phyloP scores from a whole-genome alignment of 768 basidiomycete genomes.

The Leccinum boreale region DNA sequence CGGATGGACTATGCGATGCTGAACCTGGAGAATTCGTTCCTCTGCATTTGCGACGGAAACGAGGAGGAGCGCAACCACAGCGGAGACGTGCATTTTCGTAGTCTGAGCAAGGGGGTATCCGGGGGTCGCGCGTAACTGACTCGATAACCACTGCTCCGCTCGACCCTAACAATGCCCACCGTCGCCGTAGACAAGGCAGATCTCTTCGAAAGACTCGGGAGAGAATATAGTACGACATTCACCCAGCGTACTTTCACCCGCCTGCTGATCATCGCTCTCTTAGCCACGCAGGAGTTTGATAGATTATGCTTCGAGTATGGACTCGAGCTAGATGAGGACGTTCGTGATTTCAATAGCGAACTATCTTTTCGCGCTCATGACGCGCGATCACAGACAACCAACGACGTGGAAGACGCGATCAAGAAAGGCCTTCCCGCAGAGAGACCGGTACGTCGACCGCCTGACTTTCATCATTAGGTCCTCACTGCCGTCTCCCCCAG shows the following conservation, averaged over 20 bases:
- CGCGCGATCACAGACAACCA: slow-evolving; percentile 66
- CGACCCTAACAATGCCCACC: slow-evolving; percentile 70
- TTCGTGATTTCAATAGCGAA: slow-evolving; percentile 37
- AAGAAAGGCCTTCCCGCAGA: slow-evolving; percentile 84
- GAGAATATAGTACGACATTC: slow-evolving; percentile 64
- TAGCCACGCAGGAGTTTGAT: slow-evolving; percentile 94
- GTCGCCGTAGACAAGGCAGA: slow-evolving; percentile 94
- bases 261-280: slow-evolving; percentile 11
- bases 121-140: slow-evolving; percentile 15
- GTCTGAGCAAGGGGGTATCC: slow-evolving; percentile 14
- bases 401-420: slow-evolving; percentile 76
- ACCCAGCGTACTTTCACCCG: slow-evolving; percentile 3
- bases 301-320: slow-evolving; percentile 96
- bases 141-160: neutral
- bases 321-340: slow-evolving; percentile 96
- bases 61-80: slow-evolving; percentile 13
- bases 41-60: slow-evolving; percentile 11
- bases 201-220: slow-evolving; percentile 83
- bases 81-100: slow-evolving; percentile 7
- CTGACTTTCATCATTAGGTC: neutral
- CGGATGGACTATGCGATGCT: slow-evolving; percentile 33
- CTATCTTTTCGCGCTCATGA: neutral
- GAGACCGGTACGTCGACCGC: slow-evolving; percentile 58
- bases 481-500: slow-evolving; percentile 37
- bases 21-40: slow-evolving; percentile 12